Evolutionary conservation across 2,329 filamentous ascomycete species (phyloP), one percentile per base, ranked within the genome.

Genomic region (Paracoccidioides lutzii): DNA sequence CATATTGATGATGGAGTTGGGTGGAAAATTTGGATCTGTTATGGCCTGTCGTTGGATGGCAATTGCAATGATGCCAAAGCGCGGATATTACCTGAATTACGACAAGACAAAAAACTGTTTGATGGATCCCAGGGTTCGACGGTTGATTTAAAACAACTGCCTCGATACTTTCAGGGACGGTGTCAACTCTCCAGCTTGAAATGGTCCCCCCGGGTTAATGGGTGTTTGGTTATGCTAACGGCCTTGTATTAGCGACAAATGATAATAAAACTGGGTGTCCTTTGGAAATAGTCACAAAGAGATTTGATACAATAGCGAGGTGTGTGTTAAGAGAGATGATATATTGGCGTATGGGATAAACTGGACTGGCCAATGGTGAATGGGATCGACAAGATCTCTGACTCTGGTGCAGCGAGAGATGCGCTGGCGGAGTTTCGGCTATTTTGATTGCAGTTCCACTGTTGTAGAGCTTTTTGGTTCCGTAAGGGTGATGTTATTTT

Each of bases 371-470:
- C 15, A 15, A 28, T 32, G 3, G 22, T 14, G 8, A 33, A 12
- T 28, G 22, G n/a, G 48, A 40, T 28, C 22, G 14, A 22, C 15
- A 14, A 37, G 5, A 33, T 15, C 42, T 40, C 22, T 52, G 15
- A 15, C 54, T 54, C 28, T 49, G n/a, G 14, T 52, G 45, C 54
- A 59, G 35, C 30, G 28, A 35, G 22, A 57, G 48, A 5, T 14
- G 52, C 15, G 55, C 56, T 46, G 12, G n/a, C 5, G 57, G 57
- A 37, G 57, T 59, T 52, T 59, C 55, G 4, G 43, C 55, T 14
- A 59, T 57, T 48, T 59, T 55, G n/a, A 45, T 15, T 5, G 35
- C 15, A 6, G 44, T 48, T 28, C 35, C 38, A 5, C 10, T 32
- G 32, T 55, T 50, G 37, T 33, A 4, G 38, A 52, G 3, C 22